Conservation (phyloP, 495 filamentous ascomycete species). For the Halenospora varia region DNA sequence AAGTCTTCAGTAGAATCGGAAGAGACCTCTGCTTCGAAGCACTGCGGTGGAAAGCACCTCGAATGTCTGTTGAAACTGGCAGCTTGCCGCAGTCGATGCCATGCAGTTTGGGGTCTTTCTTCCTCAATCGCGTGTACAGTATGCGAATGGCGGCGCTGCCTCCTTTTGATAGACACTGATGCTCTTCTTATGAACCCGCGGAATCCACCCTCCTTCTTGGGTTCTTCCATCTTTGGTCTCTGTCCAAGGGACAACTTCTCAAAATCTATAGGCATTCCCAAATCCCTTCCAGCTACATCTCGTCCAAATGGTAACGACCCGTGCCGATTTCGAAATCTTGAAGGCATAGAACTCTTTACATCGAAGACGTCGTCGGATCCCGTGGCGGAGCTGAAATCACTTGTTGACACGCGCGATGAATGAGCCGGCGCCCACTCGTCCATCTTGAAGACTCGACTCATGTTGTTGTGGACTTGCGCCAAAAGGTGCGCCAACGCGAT, state of each 20-base stretch:
- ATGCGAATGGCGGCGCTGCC: constrained; percentile 42
- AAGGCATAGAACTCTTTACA: constrained; percentile 5
- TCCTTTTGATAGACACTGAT: constrained; percentile 44
- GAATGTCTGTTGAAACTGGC: constrained; percentile 43
- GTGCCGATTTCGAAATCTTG: constrained; percentile 29
- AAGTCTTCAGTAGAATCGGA: constrained; percentile 15
- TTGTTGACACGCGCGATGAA: constrained; percentile 25
- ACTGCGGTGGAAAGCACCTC: constrained; percentile 17
- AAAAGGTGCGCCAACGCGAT: background rate
- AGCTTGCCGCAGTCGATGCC: constrained; percentile 44
- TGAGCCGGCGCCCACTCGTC: constrained; percentile 32
- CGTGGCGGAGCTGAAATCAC: constrained; percentile 7
- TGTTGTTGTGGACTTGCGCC: background rate
- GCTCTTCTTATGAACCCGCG: constrained; percentile 45
- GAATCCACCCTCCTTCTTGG: constrained; percentile 23
- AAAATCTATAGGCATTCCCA: constrained; percentile 14
- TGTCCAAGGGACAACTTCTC: constrained; percentile 6
- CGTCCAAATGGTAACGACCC: constrained; percentile 24
- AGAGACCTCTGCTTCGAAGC: constrained; percentile 2
- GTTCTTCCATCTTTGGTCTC: constrained; percentile 5
- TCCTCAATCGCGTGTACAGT: constrained; percentile 38
- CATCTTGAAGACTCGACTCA: constrained; percentile 30
- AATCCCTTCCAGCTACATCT: constrained; percentile 12
- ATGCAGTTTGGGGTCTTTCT: constrained; percentile 42
- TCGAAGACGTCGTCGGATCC: constrained; percentile 12